Base-by-base conservation (phyloP, 2,329 filamentous ascomycete genomes). In the Sarocladiaceae sp. region DNA sequence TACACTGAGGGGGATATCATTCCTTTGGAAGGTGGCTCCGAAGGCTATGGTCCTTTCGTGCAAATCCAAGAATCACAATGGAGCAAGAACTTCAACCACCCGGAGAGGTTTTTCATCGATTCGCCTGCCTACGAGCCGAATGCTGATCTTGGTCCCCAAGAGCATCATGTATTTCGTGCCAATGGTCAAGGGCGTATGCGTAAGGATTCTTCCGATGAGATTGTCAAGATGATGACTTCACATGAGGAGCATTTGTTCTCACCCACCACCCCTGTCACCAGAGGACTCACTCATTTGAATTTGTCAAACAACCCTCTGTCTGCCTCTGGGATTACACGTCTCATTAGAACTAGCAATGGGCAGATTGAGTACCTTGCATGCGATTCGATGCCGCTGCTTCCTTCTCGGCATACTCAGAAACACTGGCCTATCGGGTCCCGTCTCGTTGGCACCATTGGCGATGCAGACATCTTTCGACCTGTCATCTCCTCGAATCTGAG, bases 281-380 rank as follows among this genome's bases (percentile, higher is more conserved):
- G 22, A 3, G 67, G 67, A 2, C 59, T 84, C 42, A 82, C 81
- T 0, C 81, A 84, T 56, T 62, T 86, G 15, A 71, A 75, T 47
- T 55, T 86, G 11, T 78, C 77, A 25, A 66, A 67, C 29, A 84
- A 80, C 52, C 59, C 60, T 1, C 60, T 84, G 35, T 76, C 78
- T 0, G 62, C 69, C 0, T 52, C 63, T 1, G 76, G 73, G 0
- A 50, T 82, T 2, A 64, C 69, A 37, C 66, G 60, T 15, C 55
- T 83, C 3, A 59, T 85, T 1, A 64, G 66, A 15, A 58, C 57
- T 2, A 72, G 68, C 7, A 65, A 64, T 7, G 79, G 75, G 7
- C 71, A 75, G 7, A 59, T 86, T 0, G 72, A 83, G 57, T 67
- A 75, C 42, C 66, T 85, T 7, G 74, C 80, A 40, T 79, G 78